Percentiles rank a stretch among this genome's conserved stretches.
Conservation (phyloP, 495 filamentous ascomycete genomes). For the Neurospora sp. region DNA sequence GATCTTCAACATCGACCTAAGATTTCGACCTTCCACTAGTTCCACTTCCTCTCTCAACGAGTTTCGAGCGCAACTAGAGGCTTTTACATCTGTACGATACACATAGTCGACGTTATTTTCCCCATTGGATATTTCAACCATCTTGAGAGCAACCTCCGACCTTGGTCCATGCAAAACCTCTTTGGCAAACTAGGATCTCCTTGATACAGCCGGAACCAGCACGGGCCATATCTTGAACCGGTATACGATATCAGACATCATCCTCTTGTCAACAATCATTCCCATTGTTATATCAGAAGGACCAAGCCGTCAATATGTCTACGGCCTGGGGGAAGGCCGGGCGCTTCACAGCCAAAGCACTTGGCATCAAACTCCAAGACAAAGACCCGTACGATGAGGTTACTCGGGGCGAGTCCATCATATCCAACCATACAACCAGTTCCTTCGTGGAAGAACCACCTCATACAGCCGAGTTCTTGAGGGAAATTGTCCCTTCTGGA, state of each 20-base stretch:
- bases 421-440: conserved; percentile 66
- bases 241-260: neutral
- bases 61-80: neutral
- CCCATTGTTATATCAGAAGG: neutral
- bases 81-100: neutral
- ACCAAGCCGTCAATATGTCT: neutral
- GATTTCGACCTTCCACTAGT: neutral
- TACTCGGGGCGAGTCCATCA: conserved; percentile 66
- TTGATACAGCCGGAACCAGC: neutral
- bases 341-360: conserved; percentile 62
- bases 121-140: neutral
- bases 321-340: conserved; percentile 41
- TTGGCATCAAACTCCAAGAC: conserved; percentile 78
- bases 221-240: neutral
- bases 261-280: neutral
- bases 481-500: conserved; percentile 47
- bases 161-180: neutral
- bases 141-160: neutral
- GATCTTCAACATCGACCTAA: neutral
- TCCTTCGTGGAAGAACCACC: conserved; percentile 81
- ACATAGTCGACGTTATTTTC: neutral
- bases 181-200: neutral
- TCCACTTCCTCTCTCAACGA: neutral
- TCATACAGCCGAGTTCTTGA: conserved; percentile 60
- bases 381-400: conserved; percentile 48